Conservation (phyloP, 2,329 filamentous ascomycete genomes). For the Alternaria infectoria region DNA sequence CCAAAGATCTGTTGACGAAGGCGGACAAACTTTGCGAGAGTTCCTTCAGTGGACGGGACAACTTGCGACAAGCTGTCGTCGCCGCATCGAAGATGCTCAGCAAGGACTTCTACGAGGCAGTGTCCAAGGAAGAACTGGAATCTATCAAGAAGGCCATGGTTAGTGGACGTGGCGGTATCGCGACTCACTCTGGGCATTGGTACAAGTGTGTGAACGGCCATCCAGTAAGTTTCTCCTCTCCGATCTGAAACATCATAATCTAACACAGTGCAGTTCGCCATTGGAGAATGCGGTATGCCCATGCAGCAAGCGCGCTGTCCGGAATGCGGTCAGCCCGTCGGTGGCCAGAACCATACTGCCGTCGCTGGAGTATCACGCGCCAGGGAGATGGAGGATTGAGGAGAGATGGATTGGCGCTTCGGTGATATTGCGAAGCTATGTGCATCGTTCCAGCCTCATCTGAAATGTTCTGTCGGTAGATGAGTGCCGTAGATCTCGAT, state of each 20-base stretch:
- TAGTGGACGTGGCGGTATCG: slow-evolving; percentile 49
- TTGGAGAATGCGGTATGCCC: slow-evolving; percentile 71
- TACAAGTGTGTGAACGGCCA: slow-evolving; percentile 65
- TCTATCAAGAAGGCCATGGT: slow-evolving; percentile 58
- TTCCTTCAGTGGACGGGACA: slow-evolving; percentile 37
- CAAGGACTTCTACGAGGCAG: slow-evolving; percentile 48
- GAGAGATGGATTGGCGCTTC: neutral
- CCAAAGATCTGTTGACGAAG: slow-evolving; percentile 34
- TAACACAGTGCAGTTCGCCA: slow-evolving; percentile 54
- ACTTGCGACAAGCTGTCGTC: slow-evolving; percentile 35
- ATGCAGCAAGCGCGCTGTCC: slow-evolving; percentile 68
- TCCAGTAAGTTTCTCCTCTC: slow-evolving; percentile 45
- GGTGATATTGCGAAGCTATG: neutral
- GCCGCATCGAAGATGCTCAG: slow-evolving; percentile 35
- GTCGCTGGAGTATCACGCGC: slow-evolving; percentile 61
- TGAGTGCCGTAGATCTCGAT: neutral
- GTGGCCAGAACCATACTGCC: slow-evolving; percentile 60
- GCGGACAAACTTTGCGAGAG: slow-evolving; percentile 43
- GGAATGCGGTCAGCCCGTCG: slow-evolving; percentile 65
- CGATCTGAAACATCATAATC: neutral
- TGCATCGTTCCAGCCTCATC: neutral
- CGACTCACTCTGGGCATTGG: slow-evolving; percentile 63
- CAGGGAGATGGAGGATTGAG: slow-evolving; percentile 55
- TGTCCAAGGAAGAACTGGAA: slow-evolving; percentile 52
- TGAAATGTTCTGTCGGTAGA: neutral